These are phyloP conservation scores for Botrytis fragariae DNA, from an alignment of 2,329 filamentous ascomycete genomes.

Conservation along the genomic window DNA sequence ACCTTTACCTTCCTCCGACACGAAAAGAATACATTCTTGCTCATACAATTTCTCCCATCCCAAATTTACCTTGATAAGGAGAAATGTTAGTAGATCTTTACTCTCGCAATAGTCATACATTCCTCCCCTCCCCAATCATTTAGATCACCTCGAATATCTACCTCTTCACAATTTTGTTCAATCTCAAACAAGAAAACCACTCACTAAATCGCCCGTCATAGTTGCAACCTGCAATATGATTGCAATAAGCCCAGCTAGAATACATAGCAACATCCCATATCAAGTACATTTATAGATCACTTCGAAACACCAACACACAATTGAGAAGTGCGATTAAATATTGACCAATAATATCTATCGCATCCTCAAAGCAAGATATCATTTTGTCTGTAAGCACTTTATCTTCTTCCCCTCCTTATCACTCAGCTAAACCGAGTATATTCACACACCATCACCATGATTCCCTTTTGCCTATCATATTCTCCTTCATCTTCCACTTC, in stretches of 20 bases:
- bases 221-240: background rate
- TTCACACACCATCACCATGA: background rate
- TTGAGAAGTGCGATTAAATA: background rate
- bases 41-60: background rate
- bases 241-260: background rate
- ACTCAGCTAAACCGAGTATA: background rate
- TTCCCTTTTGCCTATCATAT: background rate
- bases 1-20: background rate
- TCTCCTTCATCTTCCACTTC: background rate
- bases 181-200: background rate
- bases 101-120: background rate
- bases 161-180: background rate
- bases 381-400: background rate
- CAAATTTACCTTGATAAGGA: background rate
- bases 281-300: background rate
- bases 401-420: background rate
- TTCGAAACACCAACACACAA: background rate
- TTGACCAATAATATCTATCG: conserved; percentile 1
- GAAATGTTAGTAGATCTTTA: background rate
- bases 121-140: background rate
- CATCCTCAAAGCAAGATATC: background rate
- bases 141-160: background rate
- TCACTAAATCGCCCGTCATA: background rate
- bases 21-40: background rate
- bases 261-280: background rate